Percentiles rank a stretch among this genome's conserved stretches.
These are phyloP conservation scores for Phytophthora ramorum DNA, from an alignment of 352 stramenopile species.

Conservation along the genomic window DNA sequence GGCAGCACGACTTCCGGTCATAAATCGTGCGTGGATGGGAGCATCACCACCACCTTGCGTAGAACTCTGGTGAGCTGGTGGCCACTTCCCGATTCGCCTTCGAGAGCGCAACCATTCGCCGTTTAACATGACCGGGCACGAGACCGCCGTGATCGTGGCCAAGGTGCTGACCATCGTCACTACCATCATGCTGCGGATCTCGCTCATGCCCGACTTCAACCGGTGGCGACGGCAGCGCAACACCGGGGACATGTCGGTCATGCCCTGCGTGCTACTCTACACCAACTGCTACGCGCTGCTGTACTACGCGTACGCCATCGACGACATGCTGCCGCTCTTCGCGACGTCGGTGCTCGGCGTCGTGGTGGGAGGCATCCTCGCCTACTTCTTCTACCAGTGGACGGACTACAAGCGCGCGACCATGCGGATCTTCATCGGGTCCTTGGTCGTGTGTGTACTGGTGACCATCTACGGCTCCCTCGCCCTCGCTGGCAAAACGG, in stretches of 20 bases:
- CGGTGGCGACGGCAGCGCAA: constrained; percentile 34
- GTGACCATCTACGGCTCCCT: constrained; percentile 41
- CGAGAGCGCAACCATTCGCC: background rate
- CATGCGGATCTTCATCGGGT: constrained; percentile 33
- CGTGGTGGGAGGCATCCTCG: constrained; percentile 40
- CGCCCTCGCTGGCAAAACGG: constrained; percentile 29
- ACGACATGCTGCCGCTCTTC: constrained; percentile 57
- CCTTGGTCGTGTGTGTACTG: constrained; percentile 28
- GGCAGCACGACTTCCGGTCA: background rate
- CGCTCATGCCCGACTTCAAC: constrained; percentile 43
- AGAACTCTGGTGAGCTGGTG: background rate
- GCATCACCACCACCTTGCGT: background rate
- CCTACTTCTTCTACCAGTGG: constrained; percentile 51
- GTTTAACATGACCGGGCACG: constrained; percentile 13
- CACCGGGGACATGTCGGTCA: constrained; percentile 44
- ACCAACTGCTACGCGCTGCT: constrained; percentile 38
- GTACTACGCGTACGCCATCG: constrained; percentile 57
- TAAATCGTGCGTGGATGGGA: constrained; percentile 7
- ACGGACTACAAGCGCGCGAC: constrained; percentile 33
- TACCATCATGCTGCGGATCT: constrained; percentile 36
- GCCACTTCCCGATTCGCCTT: constrained; percentile 21
- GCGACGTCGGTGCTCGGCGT: constrained; percentile 46
- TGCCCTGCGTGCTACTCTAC: constrained; percentile 39
- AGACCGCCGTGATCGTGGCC: constrained; percentile 25
- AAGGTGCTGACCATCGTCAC: constrained; percentile 39